Conservation (phyloP, 2,329 filamentous ascomycete genomes). For the Hyphodiscus sp. region DNA sequence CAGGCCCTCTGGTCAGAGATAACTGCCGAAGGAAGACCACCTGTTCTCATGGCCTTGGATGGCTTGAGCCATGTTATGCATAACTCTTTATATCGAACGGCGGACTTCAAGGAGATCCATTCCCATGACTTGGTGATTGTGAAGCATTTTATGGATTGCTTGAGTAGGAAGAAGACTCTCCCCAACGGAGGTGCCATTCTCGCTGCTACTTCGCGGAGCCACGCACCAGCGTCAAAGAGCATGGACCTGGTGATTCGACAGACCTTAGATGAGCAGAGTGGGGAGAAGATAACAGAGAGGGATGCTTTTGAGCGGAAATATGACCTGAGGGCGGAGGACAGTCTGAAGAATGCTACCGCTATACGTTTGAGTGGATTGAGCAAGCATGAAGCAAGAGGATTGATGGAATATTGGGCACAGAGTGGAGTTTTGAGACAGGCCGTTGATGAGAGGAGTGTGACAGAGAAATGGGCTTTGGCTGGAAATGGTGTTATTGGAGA, state of each 20-base stretch:
- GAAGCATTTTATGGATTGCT: slow-evolving; percentile 64
- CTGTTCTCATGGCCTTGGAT: slow-evolving; percentile 70
- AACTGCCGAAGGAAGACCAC: slow-evolving; percentile 40
- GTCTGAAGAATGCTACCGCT: slow-evolving; percentile 44
- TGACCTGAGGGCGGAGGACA: slow-evolving; percentile 49
- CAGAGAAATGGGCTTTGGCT: slow-evolving; percentile 77
- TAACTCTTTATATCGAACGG: slow-evolving; percentile 65
- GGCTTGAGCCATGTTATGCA: slow-evolving; percentile 77
- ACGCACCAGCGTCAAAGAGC: slow-evolving; percentile 56
- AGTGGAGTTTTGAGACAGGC: slow-evolving; percentile 70
- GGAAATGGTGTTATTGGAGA: slow-evolving; percentile 80
- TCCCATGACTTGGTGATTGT: slow-evolving; percentile 77
- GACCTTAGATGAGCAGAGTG: slow-evolving; percentile 34
- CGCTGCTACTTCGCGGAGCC: slow-evolving; percentile 67
- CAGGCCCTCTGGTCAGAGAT: slow-evolving; percentile 78
- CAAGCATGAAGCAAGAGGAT: slow-evolving; percentile 64
- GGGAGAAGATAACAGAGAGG: slow-evolving; percentile 34
- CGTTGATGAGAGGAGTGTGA: slow-evolving; percentile 64
- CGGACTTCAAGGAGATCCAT: slow-evolving; percentile 70
- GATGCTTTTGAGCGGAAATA: slow-evolving; percentile 38
- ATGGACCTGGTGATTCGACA: slow-evolving; percentile 59
- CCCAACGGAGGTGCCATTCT: slow-evolving; percentile 74
- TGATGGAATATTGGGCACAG: slow-evolving; percentile 91
- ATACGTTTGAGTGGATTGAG: slow-evolving; percentile 60
- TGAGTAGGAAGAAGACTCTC: slow-evolving; percentile 52